phyloP scores from a whole-genome alignment of 306 rosid species.

The Quercus cerris region DNA sequence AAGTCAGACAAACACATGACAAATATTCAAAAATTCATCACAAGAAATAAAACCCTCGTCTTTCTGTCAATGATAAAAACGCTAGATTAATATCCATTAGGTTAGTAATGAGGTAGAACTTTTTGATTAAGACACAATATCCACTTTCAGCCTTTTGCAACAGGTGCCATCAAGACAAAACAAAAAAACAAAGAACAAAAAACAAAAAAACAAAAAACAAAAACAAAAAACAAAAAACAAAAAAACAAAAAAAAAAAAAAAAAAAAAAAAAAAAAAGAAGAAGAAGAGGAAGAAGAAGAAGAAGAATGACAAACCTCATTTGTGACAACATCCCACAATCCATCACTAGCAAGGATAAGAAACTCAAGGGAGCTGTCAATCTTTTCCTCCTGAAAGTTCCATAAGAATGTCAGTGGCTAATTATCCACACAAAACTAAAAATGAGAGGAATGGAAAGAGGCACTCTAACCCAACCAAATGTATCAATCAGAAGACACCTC shows the following conservation, averaged over 20 bases:
- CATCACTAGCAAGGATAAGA: constrained; percentile 95
- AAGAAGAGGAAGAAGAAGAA: not conserved
- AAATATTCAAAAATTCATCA: not conserved
- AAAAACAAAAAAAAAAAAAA: not conserved
- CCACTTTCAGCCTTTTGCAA: not conserved
- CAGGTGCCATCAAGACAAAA: not conserved
- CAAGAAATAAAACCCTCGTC: not conserved
- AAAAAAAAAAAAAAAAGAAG: too few relatives aligned
- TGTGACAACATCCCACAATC: constrained; percentile 96
- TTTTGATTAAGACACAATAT: not conserved
- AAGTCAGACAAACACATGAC: not conserved
- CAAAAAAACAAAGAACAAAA: not conserved
- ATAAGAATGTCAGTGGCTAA: not conserved
- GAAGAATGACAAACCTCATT: constrained; percentile 64
- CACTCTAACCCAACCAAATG: not conserved
- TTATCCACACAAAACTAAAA: not conserved
- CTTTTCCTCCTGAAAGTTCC: constrained; percentile 71
- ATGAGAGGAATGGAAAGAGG: constrained; percentile 3
- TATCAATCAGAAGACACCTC: constrained; percentile 1
- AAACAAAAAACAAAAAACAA: not conserved
- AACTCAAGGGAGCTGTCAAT: constrained; percentile 88
- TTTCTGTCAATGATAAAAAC: not conserved
- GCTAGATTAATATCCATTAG: not conserved
- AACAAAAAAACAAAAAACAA: not conserved
- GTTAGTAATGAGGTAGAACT: not conserved